Evolutionary conservation across 495 filamentous ascomycete species (phyloP).

Genomic region (Podospora australis): DNA sequence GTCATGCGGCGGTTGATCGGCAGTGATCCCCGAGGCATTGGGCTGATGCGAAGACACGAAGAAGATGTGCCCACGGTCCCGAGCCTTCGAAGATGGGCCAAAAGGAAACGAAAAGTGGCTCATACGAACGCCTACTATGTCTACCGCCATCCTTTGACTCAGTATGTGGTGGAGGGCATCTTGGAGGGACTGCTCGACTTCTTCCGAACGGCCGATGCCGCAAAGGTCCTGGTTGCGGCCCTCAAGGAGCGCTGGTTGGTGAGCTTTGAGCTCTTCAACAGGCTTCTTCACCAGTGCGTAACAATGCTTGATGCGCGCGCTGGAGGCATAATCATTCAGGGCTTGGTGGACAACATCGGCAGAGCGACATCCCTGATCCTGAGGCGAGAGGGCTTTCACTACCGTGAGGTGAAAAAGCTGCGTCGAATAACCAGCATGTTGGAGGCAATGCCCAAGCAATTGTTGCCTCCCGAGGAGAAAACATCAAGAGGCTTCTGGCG

Average conservation of each 20-base stretch:
- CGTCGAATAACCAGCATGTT: not conserved
- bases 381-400: not conserved
- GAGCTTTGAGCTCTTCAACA: slow-evolving; percentile 21
- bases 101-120: slow-evolving; percentile 3
- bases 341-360: slow-evolving; percentile 22
- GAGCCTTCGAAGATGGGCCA: slow-evolving; percentile 15
- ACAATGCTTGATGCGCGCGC: slow-evolving; percentile 17
- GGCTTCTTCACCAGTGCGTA: slow-evolving; percentile 29
- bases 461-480: too few species aligned
- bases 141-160: slow-evolving; percentile 21
- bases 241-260: slow-evolving; percentile 23
- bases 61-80: slow-evolving; percentile 1
- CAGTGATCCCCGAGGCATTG: slow-evolving; percentile 18
- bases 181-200: slow-evolving; percentile 35
- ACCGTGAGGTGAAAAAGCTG: not conserved
- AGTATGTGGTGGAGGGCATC: slow-evolving; percentile 28
- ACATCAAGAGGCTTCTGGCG: too few species aligned
- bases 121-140: slow-evolving; percentile 13
- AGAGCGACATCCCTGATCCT: slow-evolving; percentile 2
- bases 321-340: slow-evolving; percentile 23
- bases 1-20: slow-evolving; percentile 35
- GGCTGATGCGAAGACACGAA: slow-evolving; percentile 10
- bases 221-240: slow-evolving; percentile 26
- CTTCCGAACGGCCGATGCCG: slow-evolving; percentile 25
- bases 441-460: too few species aligned